A percentile compares a stretch with the other conserved stretches of the same genome.
Evolutionary conservation across 1,139 yeast genomes (phyloP).

Genomic region (Pichia sp.): DNA sequence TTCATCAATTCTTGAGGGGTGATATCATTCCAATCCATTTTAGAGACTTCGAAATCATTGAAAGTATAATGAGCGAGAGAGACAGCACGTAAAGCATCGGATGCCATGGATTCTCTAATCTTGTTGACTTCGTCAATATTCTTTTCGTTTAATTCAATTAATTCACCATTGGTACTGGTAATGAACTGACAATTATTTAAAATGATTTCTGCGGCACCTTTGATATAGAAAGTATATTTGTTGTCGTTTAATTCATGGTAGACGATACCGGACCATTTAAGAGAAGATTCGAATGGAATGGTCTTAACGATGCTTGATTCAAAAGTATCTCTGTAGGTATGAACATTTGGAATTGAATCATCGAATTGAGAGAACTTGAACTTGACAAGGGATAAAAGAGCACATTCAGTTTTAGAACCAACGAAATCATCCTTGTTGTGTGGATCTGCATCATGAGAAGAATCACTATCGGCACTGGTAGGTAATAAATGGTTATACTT

Average conservation of each 20-base stretch:
- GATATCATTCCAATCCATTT: slow-evolving; percentile 41
- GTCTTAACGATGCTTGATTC: slow-evolving; percentile 54
- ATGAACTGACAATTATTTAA: slow-evolving; percentile 55
- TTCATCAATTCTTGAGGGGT: slow-evolving; percentile 10
- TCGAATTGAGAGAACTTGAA: slow-evolving; percentile 50
- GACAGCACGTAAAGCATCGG: slow-evolving; percentile 79
- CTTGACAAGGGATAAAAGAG: slow-evolving; percentile 69
- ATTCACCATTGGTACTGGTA: slow-evolving; percentile 35
- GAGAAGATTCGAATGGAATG: slow-evolving; percentile 88
- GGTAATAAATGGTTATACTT: slow-evolving; percentile 7
- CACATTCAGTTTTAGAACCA: slow-evolving; percentile 96
- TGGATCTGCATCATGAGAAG: too few relatives aligned
- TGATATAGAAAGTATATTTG: slow-evolving; percentile 65
- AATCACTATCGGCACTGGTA: not conserved
- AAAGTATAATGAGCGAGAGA: slow-evolving; percentile 80
- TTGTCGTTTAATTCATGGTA: slow-evolving; percentile 41
- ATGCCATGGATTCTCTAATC: slow-evolving; percentile 66
- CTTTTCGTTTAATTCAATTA: slow-evolving; percentile 28
- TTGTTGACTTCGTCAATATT: slow-evolving; percentile 30
- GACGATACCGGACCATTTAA: slow-evolving; percentile 91
- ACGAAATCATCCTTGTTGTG: slow-evolving; percentile 53
- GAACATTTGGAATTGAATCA: slow-evolving; percentile 37
- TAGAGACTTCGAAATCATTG: slow-evolving; percentile 32
- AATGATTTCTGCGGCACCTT: slow-evolving; percentile 95
- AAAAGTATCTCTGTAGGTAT: slow-evolving; percentile 38